These are phyloP conservation scores for Thelonectria rubi DNA, from an alignment of 2,329 filamentous ascomycete species.

Conservation along the genomic window DNA sequence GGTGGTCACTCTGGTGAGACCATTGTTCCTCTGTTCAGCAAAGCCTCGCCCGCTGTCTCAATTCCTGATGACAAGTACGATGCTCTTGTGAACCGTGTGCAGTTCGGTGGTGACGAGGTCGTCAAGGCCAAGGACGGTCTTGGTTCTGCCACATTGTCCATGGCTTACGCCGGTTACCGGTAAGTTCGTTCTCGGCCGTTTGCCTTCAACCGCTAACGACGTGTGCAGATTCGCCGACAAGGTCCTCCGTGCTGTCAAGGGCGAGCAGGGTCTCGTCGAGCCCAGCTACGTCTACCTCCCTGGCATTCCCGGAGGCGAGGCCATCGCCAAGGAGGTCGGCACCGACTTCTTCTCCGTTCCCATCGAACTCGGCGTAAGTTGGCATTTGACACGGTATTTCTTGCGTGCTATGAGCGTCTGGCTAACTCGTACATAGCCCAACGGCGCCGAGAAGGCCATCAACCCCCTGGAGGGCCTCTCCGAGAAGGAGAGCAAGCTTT, in stretches of 20 bases:
- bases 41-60: constrained; percentile 79
- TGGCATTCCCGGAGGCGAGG: constrained; percentile 87
- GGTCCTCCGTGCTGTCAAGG: constrained; percentile 86
- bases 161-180: constrained; percentile 96
- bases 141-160: constrained; percentile 90
- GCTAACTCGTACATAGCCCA: constrained; percentile 64
- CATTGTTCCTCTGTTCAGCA: constrained; percentile 97
- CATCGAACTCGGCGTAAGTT: constrained; percentile 90
- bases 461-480: constrained; percentile 82
- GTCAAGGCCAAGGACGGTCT: constrained; percentile 94
- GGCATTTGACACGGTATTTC: constrained; percentile 7
- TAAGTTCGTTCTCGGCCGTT: constrained; percentile 51
- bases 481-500: constrained; percentile 88
- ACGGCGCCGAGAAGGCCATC: constrained; percentile 84
- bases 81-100: constrained; percentile 90
- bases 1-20: constrained; percentile 98
- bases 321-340: constrained; percentile 83
- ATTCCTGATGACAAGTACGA: constrained; percentile 93
- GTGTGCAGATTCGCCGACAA: constrained; percentile 84
- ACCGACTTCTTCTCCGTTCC: constrained; percentile 96
- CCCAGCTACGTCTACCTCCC: constrained; percentile 96
- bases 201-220: not conserved
- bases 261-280: constrained; percentile 92
- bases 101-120: constrained; percentile 98
- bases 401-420: constrained; percentile 31